Conservation (phyloP, 768 basidiomycete species). For the Pleurotus citrinopileatus region DNA sequence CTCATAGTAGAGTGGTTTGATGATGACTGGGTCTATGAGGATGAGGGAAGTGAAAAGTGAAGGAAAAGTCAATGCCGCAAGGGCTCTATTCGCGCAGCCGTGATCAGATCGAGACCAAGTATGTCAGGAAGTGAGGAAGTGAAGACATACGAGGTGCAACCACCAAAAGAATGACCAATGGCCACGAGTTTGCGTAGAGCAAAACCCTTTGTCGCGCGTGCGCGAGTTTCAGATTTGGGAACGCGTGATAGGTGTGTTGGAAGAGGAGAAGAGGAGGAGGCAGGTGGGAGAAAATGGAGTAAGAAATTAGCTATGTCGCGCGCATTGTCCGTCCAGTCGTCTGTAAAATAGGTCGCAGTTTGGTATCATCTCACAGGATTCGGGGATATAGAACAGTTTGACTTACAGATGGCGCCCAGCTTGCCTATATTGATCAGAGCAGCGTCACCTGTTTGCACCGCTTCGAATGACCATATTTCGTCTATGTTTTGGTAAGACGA, state of each 20-base stretch:
- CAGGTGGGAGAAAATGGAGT: conserved; percentile 54
- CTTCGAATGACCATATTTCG: conserved; percentile 84
- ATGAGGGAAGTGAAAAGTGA: conserved; percentile 68
- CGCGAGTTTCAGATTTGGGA: conserved; percentile 33
- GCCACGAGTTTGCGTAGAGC: conserved; percentile 53
- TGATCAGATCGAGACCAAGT: conserved; percentile 22
- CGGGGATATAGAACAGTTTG: conserved; percentile 1
- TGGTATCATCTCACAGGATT: background rate
- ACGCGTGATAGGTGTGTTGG: conserved; percentile 57
- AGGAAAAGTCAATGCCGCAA: conserved; percentile 63
- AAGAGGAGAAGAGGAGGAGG: conserved; percentile 28
- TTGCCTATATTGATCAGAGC: conserved; percentile 60
- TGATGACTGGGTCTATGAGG: conserved; percentile 78
- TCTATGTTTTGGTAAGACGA: conserved; percentile 36
- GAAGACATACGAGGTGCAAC: conserved; percentile 62
- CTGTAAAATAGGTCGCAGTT: conserved; percentile 31
- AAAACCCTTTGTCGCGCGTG: conserved; percentile 48
- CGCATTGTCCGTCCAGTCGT: conserved; percentile 74
- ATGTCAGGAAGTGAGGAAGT: background rate
- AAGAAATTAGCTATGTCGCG: conserved; percentile 82
- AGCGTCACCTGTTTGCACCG: conserved; percentile 85
- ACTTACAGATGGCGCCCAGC: conserved; percentile 60
- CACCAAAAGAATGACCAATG: conserved; percentile 86
- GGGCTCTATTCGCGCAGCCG: no score
- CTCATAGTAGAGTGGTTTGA: conserved; percentile 22